Evolutionary conservation across 371 early-diverging fungal species (phyloP).

Genomic region (Actinomortierella wolfii): DNA sequence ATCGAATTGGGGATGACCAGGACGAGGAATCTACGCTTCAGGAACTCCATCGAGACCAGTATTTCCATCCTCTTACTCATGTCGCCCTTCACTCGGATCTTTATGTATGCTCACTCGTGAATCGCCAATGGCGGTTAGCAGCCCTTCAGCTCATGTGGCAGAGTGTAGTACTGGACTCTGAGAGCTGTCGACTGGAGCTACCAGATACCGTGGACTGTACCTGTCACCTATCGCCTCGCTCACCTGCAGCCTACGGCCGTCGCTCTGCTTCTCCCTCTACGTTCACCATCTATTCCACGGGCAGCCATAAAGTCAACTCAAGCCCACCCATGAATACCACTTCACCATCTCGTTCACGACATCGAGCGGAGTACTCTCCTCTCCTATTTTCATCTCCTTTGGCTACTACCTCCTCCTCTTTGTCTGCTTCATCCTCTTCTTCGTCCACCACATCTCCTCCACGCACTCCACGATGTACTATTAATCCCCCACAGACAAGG

Average conservation of each 20-base stretch:
- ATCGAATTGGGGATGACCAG: conserved; percentile 16
- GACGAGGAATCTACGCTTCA: conserved; percentile 15
- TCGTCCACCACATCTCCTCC: not conserved
- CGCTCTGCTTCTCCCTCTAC: not conserved
- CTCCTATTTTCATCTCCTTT: too few species aligned
- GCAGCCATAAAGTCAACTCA: too few species aligned
- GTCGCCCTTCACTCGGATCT: conserved; percentile 31
- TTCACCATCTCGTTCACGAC: too few species aligned
- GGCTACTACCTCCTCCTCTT: too few species aligned
- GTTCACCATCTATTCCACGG: not conserved
- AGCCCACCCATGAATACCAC: too few species aligned
- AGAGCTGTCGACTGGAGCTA: conserved; percentile 27
- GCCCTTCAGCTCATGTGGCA: conserved; percentile 38
- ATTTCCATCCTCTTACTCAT: conserved; percentile 29
- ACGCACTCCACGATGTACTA: not conserved
- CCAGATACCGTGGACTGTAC: not conserved
- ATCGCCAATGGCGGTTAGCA: conserved; percentile 33
- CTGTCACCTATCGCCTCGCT: too few species aligned
- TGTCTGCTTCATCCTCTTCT: conserved; percentile 3
- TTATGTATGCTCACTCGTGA: conserved; percentile 30
- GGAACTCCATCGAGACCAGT: conserved; percentile 28
- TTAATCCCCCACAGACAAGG: conserved; percentile 3
- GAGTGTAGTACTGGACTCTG: conserved; percentile 26
- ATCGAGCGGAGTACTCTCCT: too few species aligned
- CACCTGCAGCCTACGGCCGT: too few species aligned